Base-by-base conservation (phyloP, 1,284 basidiomycete genomes). In the Xerocomus amazonicus region DNA sequence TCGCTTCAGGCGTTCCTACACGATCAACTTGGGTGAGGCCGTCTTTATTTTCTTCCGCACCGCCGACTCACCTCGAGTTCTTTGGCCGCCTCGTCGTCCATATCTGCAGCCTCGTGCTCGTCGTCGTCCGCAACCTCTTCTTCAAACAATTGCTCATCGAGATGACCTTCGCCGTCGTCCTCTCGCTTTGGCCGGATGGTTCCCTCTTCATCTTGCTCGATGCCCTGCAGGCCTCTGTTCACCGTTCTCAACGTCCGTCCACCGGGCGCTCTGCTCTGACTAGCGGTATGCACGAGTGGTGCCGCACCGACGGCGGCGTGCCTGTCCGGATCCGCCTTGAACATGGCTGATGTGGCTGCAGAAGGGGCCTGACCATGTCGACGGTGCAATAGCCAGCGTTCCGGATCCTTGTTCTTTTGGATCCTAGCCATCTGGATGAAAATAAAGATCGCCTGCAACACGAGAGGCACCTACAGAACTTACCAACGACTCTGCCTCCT, bases 51-150 rank as follows among this genome's bases (percentile, higher is more conserved):
- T 23, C 19, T 4, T 23, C 9, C 10, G 16, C 14, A 31, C 27
- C 9, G 17, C 9, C n/a, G 37, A 67, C 73, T 28, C 48, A 87
- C 90, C 77, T 92, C 90, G n/a, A 87, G 73, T 65, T 93, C 90
- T 64, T 89, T 92, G 34, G 84, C 79, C 62, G 92, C 88, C 50
- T 92, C 88, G 53, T 93, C 92, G 43, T 92, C 83, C 47, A 74
- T 73, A 28, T 83, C 82, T 50, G 89, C 85, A 17, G 77, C 73
- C 38, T 83, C 77, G 63, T 81, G 83, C 63, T 93, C 91, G 45
- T 94, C 91, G 56, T 94, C 91, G 58, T 93, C 92, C 17, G 86
- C 86, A 61, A 92, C 87, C 16, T 88, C 86, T 59, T 89, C 89
- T 59, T 93, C 90, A 60, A 81, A 93, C 23, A 86, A 78, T 51